Evolutionary conservation across 805 yeast genomes (phyloP), one percentile per base, ranked within the genome.

Genomic region (Candida verbasci): DNA sequence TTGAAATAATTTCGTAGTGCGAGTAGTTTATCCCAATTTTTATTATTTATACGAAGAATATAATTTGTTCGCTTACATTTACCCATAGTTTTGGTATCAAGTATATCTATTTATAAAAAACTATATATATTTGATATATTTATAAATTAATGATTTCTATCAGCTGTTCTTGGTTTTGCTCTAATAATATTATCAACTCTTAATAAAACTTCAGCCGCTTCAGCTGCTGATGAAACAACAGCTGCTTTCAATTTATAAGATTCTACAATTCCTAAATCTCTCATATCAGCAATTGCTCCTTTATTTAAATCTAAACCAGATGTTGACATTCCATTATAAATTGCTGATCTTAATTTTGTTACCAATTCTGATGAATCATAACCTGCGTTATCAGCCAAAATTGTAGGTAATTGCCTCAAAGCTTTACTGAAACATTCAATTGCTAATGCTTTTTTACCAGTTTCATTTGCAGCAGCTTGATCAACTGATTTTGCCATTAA

Each of bases 401-500:
- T 89, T 1, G 95, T 87, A 41, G 99, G 99, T 45, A 93, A 72
- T 61, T 88, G 96, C 62, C 97, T 81, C 53, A 93, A 72, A 6
- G 97, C 97, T 44, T 82, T 79, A 14, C 95, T 97, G 67, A 86
- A 93, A 2, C 95, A 82, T 62, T 91, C 97, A 39, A 93, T 80
- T 2, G 99, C 99, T 34, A 93, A 68, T 2, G 96, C 82, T 55
- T 85, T 86, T 68, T 93, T 93, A 49, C 97, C 97, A 22, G 84
- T 82, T 49, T 83, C 89, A 55, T 85, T 87, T 53, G 89, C 94
- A 12, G 97, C 96, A 22, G 78, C 82, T 42, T 81, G 86, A 48
- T 89, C 96, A 24, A 89, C 97, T 9, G 97, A 97, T 61, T 85
- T 86, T 12, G 97, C 84, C 98, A 93, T 93, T 50, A 86, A 83